These are phyloP conservation scores for Ustilago esculenta DNA, from an alignment of 1,284 basidiomycete genomes.

Conservation along the genomic window DNA sequence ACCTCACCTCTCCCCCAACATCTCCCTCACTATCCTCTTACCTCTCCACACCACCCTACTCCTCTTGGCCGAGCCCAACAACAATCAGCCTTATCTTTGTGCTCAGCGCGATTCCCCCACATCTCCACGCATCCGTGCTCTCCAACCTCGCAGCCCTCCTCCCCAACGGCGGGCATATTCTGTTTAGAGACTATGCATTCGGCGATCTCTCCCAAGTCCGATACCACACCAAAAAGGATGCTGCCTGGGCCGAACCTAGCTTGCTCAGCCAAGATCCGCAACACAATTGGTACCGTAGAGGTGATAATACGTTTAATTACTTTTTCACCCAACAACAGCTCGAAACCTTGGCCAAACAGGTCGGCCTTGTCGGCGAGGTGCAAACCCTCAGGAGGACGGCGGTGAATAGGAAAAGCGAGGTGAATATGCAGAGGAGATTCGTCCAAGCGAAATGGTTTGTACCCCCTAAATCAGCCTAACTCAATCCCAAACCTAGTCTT, in stretches of 20 bases:
- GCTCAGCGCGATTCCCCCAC: conserved; percentile 67
- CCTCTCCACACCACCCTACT: background rate
- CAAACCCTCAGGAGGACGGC: conserved; percentile 26
- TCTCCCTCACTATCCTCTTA: conserved; percentile 7
- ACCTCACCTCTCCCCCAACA: conserved; percentile 45
- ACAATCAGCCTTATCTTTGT: conserved; percentile 66
- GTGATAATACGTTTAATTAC: conserved; percentile 68
- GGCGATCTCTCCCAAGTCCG: conserved; percentile 67
- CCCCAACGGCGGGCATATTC: conserved; percentile 36
- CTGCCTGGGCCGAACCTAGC: conserved; percentile 62
- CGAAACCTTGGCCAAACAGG: conserved; percentile 11
- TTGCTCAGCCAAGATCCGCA: conserved; percentile 48
- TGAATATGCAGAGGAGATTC: conserved; percentile 52
- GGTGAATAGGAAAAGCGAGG: conserved; percentile 33
- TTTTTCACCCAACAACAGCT: conserved; percentile 65
- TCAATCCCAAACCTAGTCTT: no score
- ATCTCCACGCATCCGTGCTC: conserved; percentile 44
- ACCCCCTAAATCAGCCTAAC: background rate
- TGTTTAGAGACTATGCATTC: conserved; percentile 67
- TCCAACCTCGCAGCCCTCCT: conserved; percentile 12
- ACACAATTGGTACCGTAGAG: conserved; percentile 63
- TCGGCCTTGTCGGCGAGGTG: conserved; percentile 50
- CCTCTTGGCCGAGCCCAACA: conserved; percentile 32
- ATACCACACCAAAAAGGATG: conserved; percentile 64
- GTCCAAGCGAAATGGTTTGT: conserved; percentile 61